Evolutionary conservation across 1,139 yeast genomes (phyloP).

Genomic region (Yamadazyma blattariae): DNA sequence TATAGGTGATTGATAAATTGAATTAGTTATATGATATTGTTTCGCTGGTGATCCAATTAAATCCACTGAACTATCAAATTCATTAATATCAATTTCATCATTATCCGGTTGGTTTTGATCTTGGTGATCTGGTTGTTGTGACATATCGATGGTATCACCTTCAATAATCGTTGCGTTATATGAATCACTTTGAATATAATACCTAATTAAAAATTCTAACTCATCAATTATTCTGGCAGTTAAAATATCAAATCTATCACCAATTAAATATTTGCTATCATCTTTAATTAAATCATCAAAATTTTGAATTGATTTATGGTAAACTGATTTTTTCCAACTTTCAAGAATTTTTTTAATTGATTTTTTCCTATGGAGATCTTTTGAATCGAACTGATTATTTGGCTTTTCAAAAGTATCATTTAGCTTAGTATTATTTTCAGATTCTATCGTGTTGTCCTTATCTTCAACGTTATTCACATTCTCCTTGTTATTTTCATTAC

Average conservation of each 20-base stretch:
- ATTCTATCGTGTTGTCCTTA: not conserved
- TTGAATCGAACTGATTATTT: not conserved
- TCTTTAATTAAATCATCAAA: slow-evolving; percentile 13
- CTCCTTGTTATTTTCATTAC: not conserved
- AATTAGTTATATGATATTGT: slow-evolving; percentile 4
- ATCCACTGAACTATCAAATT: slow-evolving; percentile 13
- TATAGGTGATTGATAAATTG: slow-evolving; percentile 3
- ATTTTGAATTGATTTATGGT: slow-evolving; percentile 14
- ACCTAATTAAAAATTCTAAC: slow-evolving; percentile 46
- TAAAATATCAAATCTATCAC: slow-evolving; percentile 62
- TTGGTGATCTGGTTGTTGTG: slow-evolving; percentile 11
- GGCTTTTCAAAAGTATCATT: slow-evolving; percentile 6
- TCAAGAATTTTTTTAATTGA: slow-evolving; percentile 41
- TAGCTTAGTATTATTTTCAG: not conserved
- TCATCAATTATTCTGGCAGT: slow-evolving; percentile 82
- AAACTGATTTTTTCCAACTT: slow-evolving; percentile 38
- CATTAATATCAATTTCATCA: slow-evolving; percentile 16
- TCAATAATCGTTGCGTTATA: slow-evolving; percentile 23
- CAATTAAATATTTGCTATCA: slow-evolving; percentile 18
- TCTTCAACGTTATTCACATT: not conserved
- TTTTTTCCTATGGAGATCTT: slow-evolving; percentile 27
- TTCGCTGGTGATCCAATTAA: slow-evolving; percentile 10
- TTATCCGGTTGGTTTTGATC: slow-evolving; percentile 11
- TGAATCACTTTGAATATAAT: slow-evolving; percentile 26
- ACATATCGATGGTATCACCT: slow-evolving; percentile 17